Evolutionary conservation across 2,329 filamentous ascomycete genomes (phyloP), one percentile per base, ranked within the genome.

Genomic region (Dendryphion nanum): DNA sequence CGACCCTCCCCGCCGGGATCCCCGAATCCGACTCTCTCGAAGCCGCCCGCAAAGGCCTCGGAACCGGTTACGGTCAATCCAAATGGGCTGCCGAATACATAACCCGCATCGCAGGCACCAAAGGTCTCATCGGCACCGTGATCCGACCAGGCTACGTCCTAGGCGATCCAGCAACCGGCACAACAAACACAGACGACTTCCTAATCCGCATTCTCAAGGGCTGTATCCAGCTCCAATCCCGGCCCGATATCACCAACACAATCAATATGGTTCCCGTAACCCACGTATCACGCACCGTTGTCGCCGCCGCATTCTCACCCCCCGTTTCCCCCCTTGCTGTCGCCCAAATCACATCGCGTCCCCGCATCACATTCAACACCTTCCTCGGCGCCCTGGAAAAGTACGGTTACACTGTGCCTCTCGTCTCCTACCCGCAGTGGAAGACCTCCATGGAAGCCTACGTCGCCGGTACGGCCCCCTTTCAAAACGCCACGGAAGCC

Each of bases 191-290:
- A 1, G 91, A 97, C 57, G 91, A 96, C 66, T 97, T 96, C 72
- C 70, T 97, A 5, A 78, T 95, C 48, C 81, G 91, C 26, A 80
- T 96, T 69, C 70, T 84, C 40, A 95, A 96, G 70, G 90, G 89
- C 40, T 95, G 89, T 55, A 73, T 95, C 35, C 90, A 97, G 66
- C 74, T 96, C 3, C 71, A 71, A 2, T 74, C 76, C 3, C 77
- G 88, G 0, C 91, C 90, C 1, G 76, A 79, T 50, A 94, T 96
- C 51, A 68, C 75, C 61, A 97, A 95, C 71, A 87, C 88, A 0
- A 81, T 96, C 65, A 97, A 96, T 70, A 81, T 84, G 64, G 86
- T 95, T 0, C 90, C 91, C 0, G 89, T 95, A 18, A 81, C 82
- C 45, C 88, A 95, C 50, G 89, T 96, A 23, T 79, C 84, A 1